These are phyloP conservation scores for Ceratocystis destructans DNA, from an alignment of 2,329 filamentous ascomycete species.

Conservation along the genomic window DNA sequence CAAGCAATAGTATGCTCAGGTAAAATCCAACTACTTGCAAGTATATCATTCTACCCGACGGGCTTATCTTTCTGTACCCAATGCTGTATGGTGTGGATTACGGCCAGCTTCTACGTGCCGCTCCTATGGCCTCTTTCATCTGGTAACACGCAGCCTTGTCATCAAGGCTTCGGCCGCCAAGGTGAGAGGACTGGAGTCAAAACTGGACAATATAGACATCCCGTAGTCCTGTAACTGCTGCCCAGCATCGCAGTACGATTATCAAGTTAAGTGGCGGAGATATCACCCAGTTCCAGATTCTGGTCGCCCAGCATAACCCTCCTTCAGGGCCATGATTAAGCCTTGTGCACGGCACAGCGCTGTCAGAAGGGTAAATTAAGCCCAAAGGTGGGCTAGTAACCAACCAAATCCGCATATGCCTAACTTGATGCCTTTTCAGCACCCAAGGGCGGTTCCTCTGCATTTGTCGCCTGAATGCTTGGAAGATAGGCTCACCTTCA, in stretches of 20 bases:
- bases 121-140: background rate
- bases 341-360: background rate
- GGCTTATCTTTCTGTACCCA: too few species aligned
- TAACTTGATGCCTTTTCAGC: background rate
- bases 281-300: conserved; percentile 1
- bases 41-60: too few species aligned
- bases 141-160: background rate
- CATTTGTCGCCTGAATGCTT: too few species aligned
- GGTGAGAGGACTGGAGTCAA: background rate
- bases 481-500: too few species aligned
- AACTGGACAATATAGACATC: background rate
- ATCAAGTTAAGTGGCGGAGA: background rate
- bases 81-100: too few species aligned
- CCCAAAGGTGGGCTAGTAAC: background rate
- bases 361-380: background rate
- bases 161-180: background rate
- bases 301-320: background rate
- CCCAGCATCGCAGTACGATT: background rate
- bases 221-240: background rate
- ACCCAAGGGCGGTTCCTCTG: background rate
- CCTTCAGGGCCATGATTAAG: background rate
- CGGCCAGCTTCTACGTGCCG: background rate
- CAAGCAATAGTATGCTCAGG: too few species aligned
- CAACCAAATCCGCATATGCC: background rate
- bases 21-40: too few species aligned